Base-by-base conservation (phyloP, 2,329 filamentous ascomycete genomes). In the Stagonosporopsis rhizophila region DNA sequence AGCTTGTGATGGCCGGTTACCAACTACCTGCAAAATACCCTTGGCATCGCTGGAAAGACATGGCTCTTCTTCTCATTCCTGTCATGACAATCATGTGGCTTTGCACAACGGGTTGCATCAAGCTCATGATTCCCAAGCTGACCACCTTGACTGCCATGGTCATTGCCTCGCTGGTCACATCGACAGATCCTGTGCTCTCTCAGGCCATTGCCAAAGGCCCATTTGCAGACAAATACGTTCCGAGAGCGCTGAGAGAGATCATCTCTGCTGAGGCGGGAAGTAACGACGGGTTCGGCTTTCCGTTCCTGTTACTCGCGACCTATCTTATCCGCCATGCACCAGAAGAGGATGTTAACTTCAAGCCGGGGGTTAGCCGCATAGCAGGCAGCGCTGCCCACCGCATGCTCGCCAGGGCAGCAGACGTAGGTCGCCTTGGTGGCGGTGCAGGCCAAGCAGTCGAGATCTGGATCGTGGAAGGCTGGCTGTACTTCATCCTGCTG, bases 1-100 rank as follows among this genome's bases (percentile, higher is more conserved):
- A 88, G 61, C 78, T 87, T n/a, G 78, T 87, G 32, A 87, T 87
- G 56, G 85, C 84, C 2, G 86, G 85, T 23, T 87, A 84, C 61
- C 84, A 88, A 64, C 74, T 88, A 1, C 86, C 85, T 0, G 82
- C 82, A 39, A 82, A 80, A 65, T 88, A 87, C 68, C 74, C 81
- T 37, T 69, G 71, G 52, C 66, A 71, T 2, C 80, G 79, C 2
- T 82, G 80, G 74, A 82, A 80, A 52, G 83, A 85, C 52, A 79
- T 87, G 71, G 69, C 78, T 4, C 77, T 87, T 8, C 83, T 81
- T 39, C 74, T 88, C 6, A 62, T 87, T 6, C 85, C 85, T 2
- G 76, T 86, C 59, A 87, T 87, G 85, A 83, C 83, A 1, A 73
- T 86, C 47, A 86, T 86, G 80, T 88, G 86, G 85, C 68, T 88